Conservation (phyloP, 352 stramenopile genomes). For the Phytopythium delawarense region DNA sequence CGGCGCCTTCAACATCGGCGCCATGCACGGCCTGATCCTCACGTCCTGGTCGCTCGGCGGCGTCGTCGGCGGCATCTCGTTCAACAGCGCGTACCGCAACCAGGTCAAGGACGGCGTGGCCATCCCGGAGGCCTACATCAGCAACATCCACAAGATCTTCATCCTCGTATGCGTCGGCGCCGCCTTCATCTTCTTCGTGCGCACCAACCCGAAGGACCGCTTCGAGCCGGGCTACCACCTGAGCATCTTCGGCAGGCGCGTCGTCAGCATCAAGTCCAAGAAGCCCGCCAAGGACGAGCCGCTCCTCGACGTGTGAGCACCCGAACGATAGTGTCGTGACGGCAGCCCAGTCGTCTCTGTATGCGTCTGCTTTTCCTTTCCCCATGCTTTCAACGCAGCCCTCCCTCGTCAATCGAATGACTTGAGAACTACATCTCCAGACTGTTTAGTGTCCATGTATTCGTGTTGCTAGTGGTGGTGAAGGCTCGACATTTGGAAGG, state of each 20-base stretch:
- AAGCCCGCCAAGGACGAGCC: constrained; percentile 19
- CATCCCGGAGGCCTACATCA: constrained; percentile 51
- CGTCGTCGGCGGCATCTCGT: constrained; percentile 63
- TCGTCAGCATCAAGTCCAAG: constrained; percentile 63
- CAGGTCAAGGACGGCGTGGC: constrained; percentile 30
- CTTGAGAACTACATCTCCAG: neutral
- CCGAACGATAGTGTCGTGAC: neutral
- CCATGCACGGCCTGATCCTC: constrained; percentile 77
- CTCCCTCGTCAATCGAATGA: neutral
- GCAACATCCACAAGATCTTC: constrained; percentile 76
- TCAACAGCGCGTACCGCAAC: constrained; percentile 54
- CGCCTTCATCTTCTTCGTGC: constrained; percentile 62
- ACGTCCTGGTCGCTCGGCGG: constrained; percentile 72
- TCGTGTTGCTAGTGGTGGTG: no score
- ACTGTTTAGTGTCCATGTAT: no score
- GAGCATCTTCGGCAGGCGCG: constrained; percentile 48
- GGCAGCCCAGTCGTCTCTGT: neutral
- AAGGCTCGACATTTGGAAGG: no score
- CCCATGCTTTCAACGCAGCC: neutral
- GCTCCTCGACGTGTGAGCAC: constrained; percentile 5
- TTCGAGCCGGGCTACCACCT: constrained; percentile 73
- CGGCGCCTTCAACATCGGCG: constrained; percentile 77
- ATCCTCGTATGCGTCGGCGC: constrained; percentile 54
- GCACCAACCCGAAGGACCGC: constrained; percentile 62
- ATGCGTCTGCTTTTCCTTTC: neutral